Evolutionary conservation across 1,284 basidiomycete genomes (phyloP).

Genomic region (Apiotrichum sp.): DNA sequence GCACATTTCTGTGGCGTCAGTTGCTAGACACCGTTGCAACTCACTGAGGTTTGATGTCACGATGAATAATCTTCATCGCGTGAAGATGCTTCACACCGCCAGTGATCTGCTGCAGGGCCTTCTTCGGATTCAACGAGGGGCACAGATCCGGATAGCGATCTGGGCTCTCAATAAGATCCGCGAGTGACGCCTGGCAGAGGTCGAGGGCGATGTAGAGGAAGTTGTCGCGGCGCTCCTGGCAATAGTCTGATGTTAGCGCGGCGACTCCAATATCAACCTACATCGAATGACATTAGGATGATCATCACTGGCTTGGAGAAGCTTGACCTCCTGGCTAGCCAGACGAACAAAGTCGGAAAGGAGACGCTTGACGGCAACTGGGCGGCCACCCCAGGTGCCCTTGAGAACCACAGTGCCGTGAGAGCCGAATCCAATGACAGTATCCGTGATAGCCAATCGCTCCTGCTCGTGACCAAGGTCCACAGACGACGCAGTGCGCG

Average conservation of each 20-base stretch:
- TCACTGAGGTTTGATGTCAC: slow-evolving; percentile 92
- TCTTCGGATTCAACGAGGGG: slow-evolving; percentile 79
- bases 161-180: slow-evolving; percentile 83
- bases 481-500: slow-evolving; percentile 31
- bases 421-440: slow-evolving; percentile 81
- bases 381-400: slow-evolving; percentile 88
- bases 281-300: slow-evolving; percentile 96
- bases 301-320: slow-evolving; percentile 93
- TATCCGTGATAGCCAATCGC: slow-evolving; percentile 64
- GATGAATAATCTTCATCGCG: slow-evolving; percentile 90
- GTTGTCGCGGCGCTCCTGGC: slow-evolving; percentile 85
- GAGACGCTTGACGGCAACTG: slow-evolving; percentile 93
- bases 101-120: slow-evolving; percentile 79
- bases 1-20: slow-evolving; percentile 60
- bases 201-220: slow-evolving; percentile 98
- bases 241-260: slow-evolving; percentile 59
- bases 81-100: slow-evolving; percentile 86
- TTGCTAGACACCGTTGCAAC: slow-evolving; percentile 12
- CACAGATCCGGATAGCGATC: slow-evolving; percentile 56
- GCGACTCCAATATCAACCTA: slow-evolving; percentile 18
- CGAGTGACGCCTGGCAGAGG: slow-evolving; percentile 88
- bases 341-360: slow-evolving; percentile 93
- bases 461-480: slow-evolving; percentile 36
- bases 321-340: slow-evolving; percentile 85
- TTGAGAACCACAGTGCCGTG: slow-evolving; percentile 93